These are phyloP conservation scores for Bryoerythrophyllum caledonicum DNA, from an alignment of 225 moss, liverwort and hornwort species.

Conservation along the genomic window DNA sequence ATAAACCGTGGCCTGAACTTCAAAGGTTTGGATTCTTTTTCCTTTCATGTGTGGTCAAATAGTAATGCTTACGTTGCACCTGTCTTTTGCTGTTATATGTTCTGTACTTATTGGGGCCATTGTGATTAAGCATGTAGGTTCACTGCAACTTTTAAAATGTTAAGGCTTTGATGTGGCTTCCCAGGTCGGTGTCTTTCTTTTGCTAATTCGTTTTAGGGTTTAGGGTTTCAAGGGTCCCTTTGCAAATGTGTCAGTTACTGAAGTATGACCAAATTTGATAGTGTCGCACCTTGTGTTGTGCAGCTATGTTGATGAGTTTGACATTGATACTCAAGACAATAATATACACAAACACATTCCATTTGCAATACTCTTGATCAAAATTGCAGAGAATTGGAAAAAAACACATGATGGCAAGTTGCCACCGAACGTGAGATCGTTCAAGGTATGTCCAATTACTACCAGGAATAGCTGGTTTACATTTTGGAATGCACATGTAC, in stretches of 20 bases:
- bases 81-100: not conserved
- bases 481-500: constrained; percentile 1
- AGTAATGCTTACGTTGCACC: constrained; percentile 11
- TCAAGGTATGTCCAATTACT: constrained; percentile 60
- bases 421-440: constrained; percentile 72
- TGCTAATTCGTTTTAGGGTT: constrained; percentile 6
- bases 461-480: constrained; percentile 1
- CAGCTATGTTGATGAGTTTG: constrained; percentile 92
- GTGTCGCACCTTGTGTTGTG: constrained; percentile 22
- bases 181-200: constrained; percentile 5
- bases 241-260: constrained; percentile 1
- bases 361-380: constrained; percentile 91
- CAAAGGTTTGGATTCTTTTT: constrained; percentile 52
- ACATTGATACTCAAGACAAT: constrained; percentile 80
- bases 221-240: constrained; percentile 1
- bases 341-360: constrained; percentile 88
- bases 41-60: constrained; percentile 2
- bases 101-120: constrained; percentile 1
- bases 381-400: constrained; percentile 86
- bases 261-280: not conserved
- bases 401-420: constrained; percentile 74
- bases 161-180: constrained; percentile 2
- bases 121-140: not conserved
- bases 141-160: constrained; percentile 1
- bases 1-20: constrained; percentile 97